Base-by-base conservation (phyloP, 2,329 filamentous ascomycete species). In the Aspergillus awamori region DNA sequence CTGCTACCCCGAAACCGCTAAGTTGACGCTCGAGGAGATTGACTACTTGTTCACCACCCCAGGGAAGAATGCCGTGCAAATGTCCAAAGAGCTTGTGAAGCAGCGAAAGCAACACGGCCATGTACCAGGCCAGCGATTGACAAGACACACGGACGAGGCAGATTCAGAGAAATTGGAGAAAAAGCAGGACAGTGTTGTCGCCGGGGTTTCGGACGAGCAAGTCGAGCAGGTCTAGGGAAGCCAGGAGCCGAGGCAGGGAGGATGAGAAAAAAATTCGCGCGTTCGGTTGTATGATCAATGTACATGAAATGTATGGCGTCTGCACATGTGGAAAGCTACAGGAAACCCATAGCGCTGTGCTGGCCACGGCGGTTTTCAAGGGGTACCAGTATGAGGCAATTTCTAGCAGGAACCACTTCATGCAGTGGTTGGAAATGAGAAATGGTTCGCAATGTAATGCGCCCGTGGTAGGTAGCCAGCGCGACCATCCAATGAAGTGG, bases 21-120 rank as follows among this genome's bases (percentile, higher is more conserved):
- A 77, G 43, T 67, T 78, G 17, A 76, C 75, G 1, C 71, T 81
- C 4, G 78, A 81, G 62, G 78, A 80, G 57, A 76, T 80, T 28
- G 79, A 81, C 59, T 74, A 74, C 65, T 70, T 80, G 11, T 81
- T 79, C 38, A 69, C 65, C 5, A 63, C 63, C 11, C 53, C 51
- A 22, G 63, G 66, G 15, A 61, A 65, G 17, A 56, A 54, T 3
- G 61, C 66, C 8, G 66, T 68, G 51, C 60, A 61, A 41, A 48
- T 63, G n/a, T 67, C 64, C 5, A 64, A 67, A 45, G 63, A 65
- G 45, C 54, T 68, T 4, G 63, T 59, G n/a, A 65, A 64, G 41
- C 59, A 65, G 41, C 57, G 61, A 8, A 65, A 60, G 45, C 61
- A 51, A 60, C 54, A 60, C 28, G 59, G 65, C 3, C 51, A 55